Percentiles rank a stretch among this genome's conserved stretches.
Evolutionary conservation across 768 basidiomycete species (phyloP).

Genomic region (Pleurotus tuber-regium): DNA sequence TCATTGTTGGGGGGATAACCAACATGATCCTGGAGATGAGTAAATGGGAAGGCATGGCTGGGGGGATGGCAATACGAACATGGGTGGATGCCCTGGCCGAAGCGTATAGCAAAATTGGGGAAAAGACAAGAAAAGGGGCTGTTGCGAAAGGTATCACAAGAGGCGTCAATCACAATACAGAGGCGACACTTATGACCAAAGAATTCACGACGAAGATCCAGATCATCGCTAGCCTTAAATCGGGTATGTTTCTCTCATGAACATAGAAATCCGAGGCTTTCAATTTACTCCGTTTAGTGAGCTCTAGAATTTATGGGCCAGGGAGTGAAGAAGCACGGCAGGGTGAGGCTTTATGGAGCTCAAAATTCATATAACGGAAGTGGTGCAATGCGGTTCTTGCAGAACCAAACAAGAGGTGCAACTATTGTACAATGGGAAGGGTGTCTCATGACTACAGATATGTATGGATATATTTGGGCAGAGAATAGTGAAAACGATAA

Average conservation of each 20-base stretch:
- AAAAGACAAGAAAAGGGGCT: conserved; percentile 32
- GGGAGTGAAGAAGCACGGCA: conserved; percentile 50
- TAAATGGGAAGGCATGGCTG: conserved; percentile 46
- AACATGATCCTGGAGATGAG: conserved; percentile 55
- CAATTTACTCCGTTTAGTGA: conserved; percentile 30
- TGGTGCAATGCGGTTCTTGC: conserved; percentile 2
- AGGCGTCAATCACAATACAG: conserved; percentile 49
- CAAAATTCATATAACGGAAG: conserved; percentile 40
- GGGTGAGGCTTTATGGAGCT: conserved; percentile 51
- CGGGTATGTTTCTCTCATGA: conserved; percentile 31
- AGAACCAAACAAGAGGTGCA: neutral
- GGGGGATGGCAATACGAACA: conserved; percentile 53
- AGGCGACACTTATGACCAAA: conserved; percentile 48
- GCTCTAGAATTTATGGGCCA: conserved; percentile 42
- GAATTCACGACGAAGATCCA: conserved; percentile 54
- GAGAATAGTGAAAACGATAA: conserved; percentile 17
- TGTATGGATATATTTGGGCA: conserved; percentile 8
- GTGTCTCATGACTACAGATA: conserved; percentile 9
- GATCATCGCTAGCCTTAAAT: conserved; percentile 51
- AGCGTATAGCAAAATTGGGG: conserved; percentile 26
- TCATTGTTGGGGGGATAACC: conserved; percentile 50
- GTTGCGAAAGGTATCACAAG: conserved; percentile 49
- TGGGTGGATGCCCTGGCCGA: conserved; percentile 50
- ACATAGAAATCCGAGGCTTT: neutral
- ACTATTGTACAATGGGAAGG: conserved; percentile 1